Evolutionary conservation across 495 filamentous ascomycete species (phyloP), one percentile per base, ranked within the genome.

Genomic region (Cryomyces antarcticus): DNA sequence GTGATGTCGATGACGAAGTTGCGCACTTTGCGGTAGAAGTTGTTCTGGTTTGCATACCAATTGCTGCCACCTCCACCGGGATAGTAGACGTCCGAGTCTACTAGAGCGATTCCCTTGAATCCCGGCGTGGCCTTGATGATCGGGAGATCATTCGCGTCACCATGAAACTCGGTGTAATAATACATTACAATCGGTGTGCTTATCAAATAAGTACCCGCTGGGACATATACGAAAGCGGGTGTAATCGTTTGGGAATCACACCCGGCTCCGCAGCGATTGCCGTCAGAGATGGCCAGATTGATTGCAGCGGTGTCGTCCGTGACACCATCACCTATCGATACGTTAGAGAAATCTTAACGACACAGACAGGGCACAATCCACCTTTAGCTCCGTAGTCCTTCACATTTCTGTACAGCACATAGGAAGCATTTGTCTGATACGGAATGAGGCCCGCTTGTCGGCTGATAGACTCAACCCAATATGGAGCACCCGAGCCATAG

Each of bases 271-370:
- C 87, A 94, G 13, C 87, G 82, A 43, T 69, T 67, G 27, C 83
- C 82, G 38, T 75, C 72, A 7, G 72, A 63, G 47, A 93, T 83
- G 30, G 87, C 87, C 45, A 66, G 60, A 62, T 93, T 93, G 67
- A 94, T 89, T n/a, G 86, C 84, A 12, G 57, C 76, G 2, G 83
- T 88, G 54, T 93, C 86, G 57, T 95, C 86, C 4, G 79, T 83
- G 0, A 66, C 58, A 28, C 85, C 85, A 45, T 89, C 80, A 56
- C 78, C 78, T 67, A 47, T 43, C 31, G 44, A 45, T 49, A 45
- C 49, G 13, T 28, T 4, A 39, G 9, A n/a, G 13, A 6, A 24
- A 39, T 12, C n/a, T 27, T 9, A 9, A n/a, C 39, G 9, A 4
- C 30, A 39, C 5, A 9, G 28, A 30, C 41, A 30, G 31, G 4